Conservation (phyloP, 208 protist species). For the Trypanosoma cruzi region DNA sequence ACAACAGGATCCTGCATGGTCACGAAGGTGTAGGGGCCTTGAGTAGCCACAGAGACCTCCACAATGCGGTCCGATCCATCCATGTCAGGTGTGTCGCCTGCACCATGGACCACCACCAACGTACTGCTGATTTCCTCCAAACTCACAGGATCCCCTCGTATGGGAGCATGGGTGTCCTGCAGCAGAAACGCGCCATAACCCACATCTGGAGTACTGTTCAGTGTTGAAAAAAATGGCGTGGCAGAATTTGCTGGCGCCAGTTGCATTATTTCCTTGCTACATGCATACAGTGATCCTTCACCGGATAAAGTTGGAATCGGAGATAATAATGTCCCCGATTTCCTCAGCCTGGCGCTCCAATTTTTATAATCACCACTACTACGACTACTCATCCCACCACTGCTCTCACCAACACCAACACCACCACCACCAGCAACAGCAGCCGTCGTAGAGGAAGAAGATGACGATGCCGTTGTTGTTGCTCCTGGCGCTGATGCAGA, state of each 20-base stretch:
- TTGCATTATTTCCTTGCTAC: conserved; percentile 8
- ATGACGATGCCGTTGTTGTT: conserved; percentile 15
- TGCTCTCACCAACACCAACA: not conserved
- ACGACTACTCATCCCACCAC: no score
- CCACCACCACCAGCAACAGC: not conserved
- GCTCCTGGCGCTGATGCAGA: no score
- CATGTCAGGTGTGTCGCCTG: conserved; percentile 2
- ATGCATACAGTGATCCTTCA: not conserved
- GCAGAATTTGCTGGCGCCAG: conserved; percentile 45
- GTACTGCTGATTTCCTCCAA: conserved; percentile 80
- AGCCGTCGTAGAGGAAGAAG: conserved; percentile 2
- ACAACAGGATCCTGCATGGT: conserved; percentile 63
- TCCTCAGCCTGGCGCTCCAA: no score
- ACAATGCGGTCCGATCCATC: conserved; percentile 50
- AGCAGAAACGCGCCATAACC: conserved; percentile 76
- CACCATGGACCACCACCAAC: conserved; percentile 60
- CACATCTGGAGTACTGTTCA: conserved; percentile 36
- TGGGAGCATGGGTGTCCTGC: conserved; percentile 43
- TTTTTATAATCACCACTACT: no score
- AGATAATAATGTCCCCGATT: not conserved
- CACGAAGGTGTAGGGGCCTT: conserved; percentile 83
- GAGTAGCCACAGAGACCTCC: conserved; percentile 65
- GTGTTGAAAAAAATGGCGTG: conserved; percentile 57
- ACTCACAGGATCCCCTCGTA: conserved; percentile 67
- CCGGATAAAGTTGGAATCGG: not conserved